phyloP scores from a whole-genome alignment of 1,284 basidiomycete genomes.

The Trichosporon asahii region DNA sequence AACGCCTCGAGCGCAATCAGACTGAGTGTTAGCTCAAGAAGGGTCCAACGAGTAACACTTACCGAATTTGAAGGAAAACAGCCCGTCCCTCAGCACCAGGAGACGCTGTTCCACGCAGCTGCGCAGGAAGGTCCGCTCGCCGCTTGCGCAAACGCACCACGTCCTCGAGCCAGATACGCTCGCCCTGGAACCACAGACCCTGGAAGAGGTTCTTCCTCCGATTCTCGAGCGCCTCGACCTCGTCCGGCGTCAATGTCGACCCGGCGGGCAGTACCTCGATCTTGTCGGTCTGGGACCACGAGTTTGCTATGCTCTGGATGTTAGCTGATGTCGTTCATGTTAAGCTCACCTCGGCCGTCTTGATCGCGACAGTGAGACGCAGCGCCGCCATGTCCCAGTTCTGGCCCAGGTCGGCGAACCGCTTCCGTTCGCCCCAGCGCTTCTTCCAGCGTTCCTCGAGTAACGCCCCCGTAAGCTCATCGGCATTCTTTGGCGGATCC shows the following conservation, averaged over 20 bases:
- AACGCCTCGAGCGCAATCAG: conserved; percentile 34
- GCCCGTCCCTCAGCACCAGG: conserved; percentile 26
- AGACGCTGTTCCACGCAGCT: conserved; percentile 23
- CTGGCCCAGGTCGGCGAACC: conserved; percentile 32
- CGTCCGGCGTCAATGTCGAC: conserved; percentile 24
- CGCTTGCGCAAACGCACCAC: conserved; percentile 62
- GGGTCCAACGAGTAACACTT: conserved; percentile 12
- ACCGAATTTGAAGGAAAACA: conserved; percentile 40
- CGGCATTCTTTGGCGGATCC: conserved; percentile 19
- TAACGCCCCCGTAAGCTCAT: neutral
- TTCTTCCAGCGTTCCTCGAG: conserved; percentile 30
- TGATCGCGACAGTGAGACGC: conserved; percentile 35
- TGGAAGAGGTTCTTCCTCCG: conserved; percentile 53
- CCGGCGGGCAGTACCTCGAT: conserved; percentile 28
- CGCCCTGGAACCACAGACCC: conserved; percentile 82
- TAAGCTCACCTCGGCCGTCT: conserved; percentile 34
- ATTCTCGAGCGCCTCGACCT: conserved; percentile 27
- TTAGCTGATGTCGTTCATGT: conserved; percentile 1
- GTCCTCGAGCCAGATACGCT: conserved; percentile 82
- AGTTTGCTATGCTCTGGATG: conserved; percentile 31
- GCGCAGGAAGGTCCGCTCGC: conserved; percentile 30
- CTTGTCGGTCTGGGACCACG: conserved; percentile 45
- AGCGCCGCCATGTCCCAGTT: conserved; percentile 33
- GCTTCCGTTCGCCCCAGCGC: conserved; percentile 33
- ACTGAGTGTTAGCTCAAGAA: conserved; percentile 16